A percentile compares a stretch with the other conserved stretches of the same genome.
Evolutionary conservation across 2,329 filamentous ascomycete genomes (phyloP).

Genomic region (Aspergillus tubingensis): DNA sequence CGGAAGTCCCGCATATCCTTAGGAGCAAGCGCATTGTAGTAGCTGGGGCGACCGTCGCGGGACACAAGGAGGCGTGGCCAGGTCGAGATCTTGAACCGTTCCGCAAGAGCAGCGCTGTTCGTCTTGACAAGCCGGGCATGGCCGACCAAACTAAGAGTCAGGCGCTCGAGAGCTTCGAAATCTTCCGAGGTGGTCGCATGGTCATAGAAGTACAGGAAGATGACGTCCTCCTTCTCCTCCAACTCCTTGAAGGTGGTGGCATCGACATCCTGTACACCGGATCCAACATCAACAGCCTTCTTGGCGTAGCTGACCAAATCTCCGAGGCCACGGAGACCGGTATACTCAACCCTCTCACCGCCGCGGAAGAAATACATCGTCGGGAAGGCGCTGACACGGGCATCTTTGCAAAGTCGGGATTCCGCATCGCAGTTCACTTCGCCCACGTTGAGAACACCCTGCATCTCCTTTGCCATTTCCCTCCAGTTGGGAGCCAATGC

Average conservation of each 20-base stretch:
- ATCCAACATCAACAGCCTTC: constrained; percentile 76
- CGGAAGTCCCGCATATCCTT: constrained; percentile 88
- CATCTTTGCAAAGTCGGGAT: constrained; percentile 87
- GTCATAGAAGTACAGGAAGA: constrained; percentile 98
- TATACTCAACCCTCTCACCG: constrained; percentile 88
- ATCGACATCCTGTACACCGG: constrained; percentile 79
- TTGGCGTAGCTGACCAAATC: constrained; percentile 86
- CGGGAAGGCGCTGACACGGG: constrained; percentile 75
- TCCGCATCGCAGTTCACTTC: constrained; percentile 95
- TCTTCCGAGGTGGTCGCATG: constrained; percentile 91
- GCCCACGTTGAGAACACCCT: constrained; percentile 84
- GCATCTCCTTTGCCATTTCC: constrained; percentile 87
- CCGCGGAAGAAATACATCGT: constrained; percentile 92
- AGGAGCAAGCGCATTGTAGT: constrained; percentile 84
- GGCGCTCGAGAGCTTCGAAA: constrained; percentile 80
- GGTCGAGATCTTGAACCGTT: constrained; percentile 91
- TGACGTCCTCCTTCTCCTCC: constrained; percentile 90
- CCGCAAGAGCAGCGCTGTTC: constrained; percentile 70
- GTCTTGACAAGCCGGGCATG: constrained; percentile 93
- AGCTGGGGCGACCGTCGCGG: constrained; percentile 83
- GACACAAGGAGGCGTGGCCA: constrained; percentile 93
- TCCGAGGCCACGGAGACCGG: constrained; percentile 85
- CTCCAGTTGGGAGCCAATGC: constrained; percentile 88
- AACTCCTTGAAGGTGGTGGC: constrained; percentile 74
- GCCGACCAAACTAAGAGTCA: constrained; percentile 85